These are phyloP conservation scores for Spizellomyces sp. DNA, from an alignment of 192 early-diverging fungal species.

Conservation along the genomic window DNA sequence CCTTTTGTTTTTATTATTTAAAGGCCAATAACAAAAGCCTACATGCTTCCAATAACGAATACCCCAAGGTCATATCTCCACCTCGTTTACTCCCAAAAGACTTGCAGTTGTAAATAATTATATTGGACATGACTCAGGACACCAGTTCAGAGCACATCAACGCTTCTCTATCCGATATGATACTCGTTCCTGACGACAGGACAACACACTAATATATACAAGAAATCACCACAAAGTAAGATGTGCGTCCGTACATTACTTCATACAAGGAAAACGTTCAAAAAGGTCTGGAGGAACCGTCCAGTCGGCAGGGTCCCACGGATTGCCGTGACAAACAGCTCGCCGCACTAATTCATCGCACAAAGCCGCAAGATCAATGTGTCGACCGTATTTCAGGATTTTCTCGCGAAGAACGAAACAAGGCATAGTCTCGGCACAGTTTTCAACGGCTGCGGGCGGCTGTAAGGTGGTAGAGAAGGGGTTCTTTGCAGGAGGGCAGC, in stretches of 20 bases:
- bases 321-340: slow-evolving; percentile 31
- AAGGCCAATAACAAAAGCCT: too few species aligned
- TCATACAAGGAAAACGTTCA: slow-evolving; percentile 21
- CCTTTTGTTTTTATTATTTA: too few species aligned
- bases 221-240: neutral
- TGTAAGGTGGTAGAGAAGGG: neutral
- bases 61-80: too few species aligned
- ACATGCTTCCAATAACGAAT: too few species aligned
- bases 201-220: too few species aligned
- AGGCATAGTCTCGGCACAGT: slow-evolving; percentile 22
- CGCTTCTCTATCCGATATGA: too few species aligned
- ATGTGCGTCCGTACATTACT: neutral
- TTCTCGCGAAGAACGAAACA: slow-evolving; percentile 26
- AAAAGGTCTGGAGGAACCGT: slow-evolving; percentile 27
- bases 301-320: slow-evolving; percentile 32
- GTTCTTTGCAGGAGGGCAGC: neutral
- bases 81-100: too few species aligned
- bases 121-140: too few species aligned
- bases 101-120: too few species aligned
- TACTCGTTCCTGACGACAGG: too few species aligned
- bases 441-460: slow-evolving; percentile 4
- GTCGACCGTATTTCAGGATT: slow-evolving; percentile 22
- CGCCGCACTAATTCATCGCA: slow-evolving; percentile 22
- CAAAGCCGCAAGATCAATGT: slow-evolving; percentile 20
- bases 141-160: too few species aligned